Base-by-base conservation (phyloP, 164 flowering plant species). In the Annona cherimola region DNA sequence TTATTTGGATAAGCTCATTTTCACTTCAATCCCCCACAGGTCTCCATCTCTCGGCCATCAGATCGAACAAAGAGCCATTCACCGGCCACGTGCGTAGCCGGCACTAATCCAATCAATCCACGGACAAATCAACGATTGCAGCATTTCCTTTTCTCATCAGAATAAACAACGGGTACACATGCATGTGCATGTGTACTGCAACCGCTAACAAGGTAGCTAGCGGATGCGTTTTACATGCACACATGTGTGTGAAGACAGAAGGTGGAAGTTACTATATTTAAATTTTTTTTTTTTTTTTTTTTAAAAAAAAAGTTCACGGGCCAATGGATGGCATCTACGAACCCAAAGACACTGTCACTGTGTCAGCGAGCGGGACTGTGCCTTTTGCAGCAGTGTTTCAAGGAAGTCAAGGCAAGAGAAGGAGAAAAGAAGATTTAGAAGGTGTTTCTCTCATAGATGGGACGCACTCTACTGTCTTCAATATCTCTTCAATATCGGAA, bases 231-330 rank as follows among this genome's bases (percentile, higher is more conserved):
- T 39, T 63, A 43, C 3, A 19, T 43, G 2, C 54, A 42, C 12
- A 4, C 50, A 66, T 18, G 54, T 42, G 11, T 68, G 50, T 46
- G 11, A 26, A 11, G 16, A 4, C 8, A n/a, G 35, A 42, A 1
- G 45, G 4, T 9, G 42, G 54, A 70, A 70, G 72, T 70, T 61
- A 60, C 60, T 70, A 44, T 60, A 60, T 40, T 43, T 60, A 81
- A 73, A 41, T 26, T 26, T 26, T 26, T 26, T 26, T 26, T 26
- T 26, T 26, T 26, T 26, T 26, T 26, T 26, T 26, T 26, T 26
- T 26, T 26, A 59, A 61, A 70, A 81, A 74, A 42, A 84, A 77
- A 80, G 76, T 71, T 88, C 89, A 88, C 92, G 92, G 84, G 89
- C 35, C 35, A 26, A 26, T 26, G 57, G 77, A 77, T 73, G 74